Evolutionary conservation across 225 moss, liverwort and hornwort genomes (phyloP).

Genomic region (Polytrichum commune): DNA sequence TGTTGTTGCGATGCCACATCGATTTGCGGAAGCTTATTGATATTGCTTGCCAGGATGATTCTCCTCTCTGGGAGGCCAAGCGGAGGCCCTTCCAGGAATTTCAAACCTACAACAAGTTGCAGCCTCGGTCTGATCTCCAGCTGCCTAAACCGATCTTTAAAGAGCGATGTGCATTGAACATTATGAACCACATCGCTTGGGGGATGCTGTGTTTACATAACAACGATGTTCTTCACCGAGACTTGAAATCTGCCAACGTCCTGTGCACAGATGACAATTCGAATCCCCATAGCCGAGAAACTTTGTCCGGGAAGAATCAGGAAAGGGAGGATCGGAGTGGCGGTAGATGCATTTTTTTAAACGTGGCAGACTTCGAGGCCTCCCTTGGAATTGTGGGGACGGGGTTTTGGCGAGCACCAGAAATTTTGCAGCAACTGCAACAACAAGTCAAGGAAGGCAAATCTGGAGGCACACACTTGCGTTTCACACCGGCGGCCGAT

Average conservation of each 20-base stretch:
- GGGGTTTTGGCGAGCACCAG: constrained; percentile 5
- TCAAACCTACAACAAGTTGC: too few relatives aligned
- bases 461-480: not conserved
- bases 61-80: too few relatives aligned
- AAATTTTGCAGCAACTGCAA: constrained; percentile 4
- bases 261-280: not conserved
- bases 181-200: not conserved
- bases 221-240: not conserved
- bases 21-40: not conserved
- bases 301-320: not conserved
- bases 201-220: not conserved
- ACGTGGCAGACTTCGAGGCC: constrained; percentile 1
- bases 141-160: constrained; percentile 1
- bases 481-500: constrained; percentile 15
- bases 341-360: not conserved
- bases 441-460: not conserved
- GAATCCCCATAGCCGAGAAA: not conserved
- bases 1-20: not conserved
- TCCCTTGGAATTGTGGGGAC: not conserved
- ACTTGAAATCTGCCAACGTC: not conserved
- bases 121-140: not conserved
- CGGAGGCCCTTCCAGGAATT: too few relatives aligned
- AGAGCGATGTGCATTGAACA: not conserved
- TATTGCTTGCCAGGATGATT: too few relatives aligned
- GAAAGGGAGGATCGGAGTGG: too few relatives aligned